Evolutionary conservation across 192 early-diverging fungal genomes (phyloP).

Genomic region (Backusella westeae): DNA sequence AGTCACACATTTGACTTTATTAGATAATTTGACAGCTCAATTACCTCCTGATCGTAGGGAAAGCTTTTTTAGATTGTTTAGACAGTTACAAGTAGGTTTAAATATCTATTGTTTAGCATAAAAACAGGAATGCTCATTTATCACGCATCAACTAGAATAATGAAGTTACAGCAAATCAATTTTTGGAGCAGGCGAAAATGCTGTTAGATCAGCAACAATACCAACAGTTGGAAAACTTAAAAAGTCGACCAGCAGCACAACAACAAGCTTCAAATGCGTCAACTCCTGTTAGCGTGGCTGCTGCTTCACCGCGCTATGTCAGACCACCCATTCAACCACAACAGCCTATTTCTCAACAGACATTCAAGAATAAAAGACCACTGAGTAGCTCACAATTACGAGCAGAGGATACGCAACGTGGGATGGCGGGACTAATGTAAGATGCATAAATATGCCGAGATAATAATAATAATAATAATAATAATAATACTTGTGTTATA

Average conservation of each 20-base stretch:
- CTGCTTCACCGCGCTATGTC: background rate
- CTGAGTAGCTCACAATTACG: constrained; percentile 16
- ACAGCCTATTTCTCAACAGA: background rate
- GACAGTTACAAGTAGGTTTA: constrained; percentile 19
- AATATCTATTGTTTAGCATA: background rate
- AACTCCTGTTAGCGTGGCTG: background rate
- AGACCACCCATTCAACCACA: constrained; percentile 1
- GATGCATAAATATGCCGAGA: background rate
- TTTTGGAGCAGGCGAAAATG: constrained; percentile 35
- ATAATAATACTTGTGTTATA: no score
- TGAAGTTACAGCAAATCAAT: constrained; percentile 39
- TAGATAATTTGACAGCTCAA: constrained; percentile 25
- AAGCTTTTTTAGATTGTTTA: constrained; percentile 25
- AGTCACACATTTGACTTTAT: constrained; percentile 11
- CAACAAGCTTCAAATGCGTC: background rate
- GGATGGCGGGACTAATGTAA: constrained; percentile 12
- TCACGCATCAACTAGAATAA: constrained; percentile 25
- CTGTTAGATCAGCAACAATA: constrained; percentile 44
- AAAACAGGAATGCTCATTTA: background rate
- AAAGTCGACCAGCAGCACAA: constrained; percentile 28
- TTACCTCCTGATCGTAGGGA: constrained; percentile 27
- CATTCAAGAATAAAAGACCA: background rate
- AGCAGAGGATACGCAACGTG: constrained; percentile 12
- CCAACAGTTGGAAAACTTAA: constrained; percentile 42
- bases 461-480: no score